Evolutionary conservation across 1,139 yeast species (phyloP), one percentile per base, ranked within the genome.

Genomic region (Lodderomyces metapsilosis): DNA sequence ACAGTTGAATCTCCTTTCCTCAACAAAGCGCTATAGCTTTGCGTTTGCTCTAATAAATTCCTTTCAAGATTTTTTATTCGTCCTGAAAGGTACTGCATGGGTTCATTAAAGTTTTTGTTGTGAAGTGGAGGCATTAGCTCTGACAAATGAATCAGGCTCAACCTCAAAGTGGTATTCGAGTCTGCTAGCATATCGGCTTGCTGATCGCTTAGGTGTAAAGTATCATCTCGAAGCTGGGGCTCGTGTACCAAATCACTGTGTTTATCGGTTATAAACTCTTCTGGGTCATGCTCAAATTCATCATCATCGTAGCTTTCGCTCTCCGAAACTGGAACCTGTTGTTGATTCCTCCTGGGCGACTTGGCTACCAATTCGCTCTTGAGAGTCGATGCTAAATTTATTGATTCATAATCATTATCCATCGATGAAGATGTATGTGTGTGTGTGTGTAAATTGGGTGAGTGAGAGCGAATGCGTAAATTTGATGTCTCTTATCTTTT

Each of bases 1-100:
- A 75, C 56, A 31, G 57, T 55, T 15, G 53, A 56, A 47, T 65
- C 65, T 1, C 80, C 79, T 3, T 49, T 45, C 8, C 51, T 51
- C 6, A 58, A 45, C 58, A 53, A 48, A 44, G 52, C 8, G 34
- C 40, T 28, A 32, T 51, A 50, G 3, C 34, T 13, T 12, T 33
- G 25, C 4, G 47, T 20, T 22, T 46, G 45, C n/a, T 42, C 41
- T 2, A 18, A 11, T 23, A 51, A 21, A 12, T 47, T 46, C 5
- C 40, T 40, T 3, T 33, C 11, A 13, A 46, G 21, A 3, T 39
- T 17, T 25, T 36, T 38, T 13, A 47, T 43, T 32, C 42, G 46
- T n/a, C 42, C 39, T 10, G 45, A 43, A 23, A 56, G 43, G 35
- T 45, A 47, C 21, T 48, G 45, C 10, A 52, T 41, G 7, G 55